A percentile compares a stretch with the other conserved stretches of the same genome.
These are phyloP conservation scores for Lactarius quietus DNA, from an alignment of 768 basidiomycete species.

Conservation along the genomic window DNA sequence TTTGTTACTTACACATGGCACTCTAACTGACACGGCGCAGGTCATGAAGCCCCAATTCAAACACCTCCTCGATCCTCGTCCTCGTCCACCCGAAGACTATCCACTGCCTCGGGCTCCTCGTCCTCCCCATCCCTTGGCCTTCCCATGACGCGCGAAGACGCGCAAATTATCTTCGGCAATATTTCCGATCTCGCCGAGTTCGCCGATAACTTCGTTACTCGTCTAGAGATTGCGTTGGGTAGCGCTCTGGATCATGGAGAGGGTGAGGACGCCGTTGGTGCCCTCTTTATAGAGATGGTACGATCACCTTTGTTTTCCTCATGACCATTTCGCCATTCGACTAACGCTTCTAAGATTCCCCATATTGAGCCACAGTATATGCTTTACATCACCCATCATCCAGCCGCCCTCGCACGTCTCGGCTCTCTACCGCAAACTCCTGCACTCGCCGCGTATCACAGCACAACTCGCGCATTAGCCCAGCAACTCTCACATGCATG, in stretches of 20 bases:
- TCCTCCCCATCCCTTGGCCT: conserved; percentile 38
- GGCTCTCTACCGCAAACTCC: conserved; percentile 48
- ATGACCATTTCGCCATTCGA: conserved; percentile 7
- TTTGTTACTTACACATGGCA: conserved; percentile 3
- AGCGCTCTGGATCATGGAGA: conserved; percentile 55
- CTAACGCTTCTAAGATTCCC: conserved; percentile 48
- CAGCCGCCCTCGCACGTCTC: conserved; percentile 68
- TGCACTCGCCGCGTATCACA: conserved; percentile 61
- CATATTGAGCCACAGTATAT: conserved; percentile 70
- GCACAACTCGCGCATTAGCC: conserved; percentile 61
- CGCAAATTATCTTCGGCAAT: conserved; percentile 71
- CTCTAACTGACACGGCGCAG: conserved; percentile 28
- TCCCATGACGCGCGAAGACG: conserved; percentile 71
- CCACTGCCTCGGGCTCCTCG: conserved; percentile 49
- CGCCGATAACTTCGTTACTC: conserved; percentile 60
- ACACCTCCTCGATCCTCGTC: conserved; percentile 37
- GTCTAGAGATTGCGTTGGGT: conserved; percentile 65
- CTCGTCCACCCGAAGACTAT: conserved; percentile 49
- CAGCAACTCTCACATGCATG: conserved; percentile 78
- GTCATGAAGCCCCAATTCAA: conserved; percentile 41
- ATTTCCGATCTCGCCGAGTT: conserved; percentile 71
- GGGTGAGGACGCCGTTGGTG: conserved; percentile 69
- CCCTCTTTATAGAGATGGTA: conserved; percentile 65
- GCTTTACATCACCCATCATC: conserved; percentile 77
- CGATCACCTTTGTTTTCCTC: conserved; percentile 28